phyloP scores from a whole-genome alignment of 2,329 filamentous ascomycete genomes.

The Didymella pinodella region DNA sequence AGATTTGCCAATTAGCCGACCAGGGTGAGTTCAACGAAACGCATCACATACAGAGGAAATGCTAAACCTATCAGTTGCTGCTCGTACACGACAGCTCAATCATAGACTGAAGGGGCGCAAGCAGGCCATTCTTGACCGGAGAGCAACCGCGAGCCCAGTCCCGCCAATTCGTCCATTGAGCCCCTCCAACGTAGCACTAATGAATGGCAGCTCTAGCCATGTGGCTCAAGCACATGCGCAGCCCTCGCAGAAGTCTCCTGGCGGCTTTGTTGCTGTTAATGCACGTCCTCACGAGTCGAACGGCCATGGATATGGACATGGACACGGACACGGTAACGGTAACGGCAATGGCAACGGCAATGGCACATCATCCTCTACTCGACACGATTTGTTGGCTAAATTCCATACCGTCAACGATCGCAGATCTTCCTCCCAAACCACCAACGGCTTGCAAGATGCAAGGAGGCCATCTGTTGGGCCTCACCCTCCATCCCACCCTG shows the following conservation, averaged over 20 bases:
- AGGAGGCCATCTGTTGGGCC: constrained; percentile 41
- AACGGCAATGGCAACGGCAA: constrained; percentile 51
- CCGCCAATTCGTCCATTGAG: constrained; percentile 48
- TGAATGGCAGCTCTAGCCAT: constrained; percentile 47
- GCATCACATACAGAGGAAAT: not conserved
- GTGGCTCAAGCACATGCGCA: constrained; percentile 18
- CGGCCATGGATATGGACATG: constrained; percentile 1
- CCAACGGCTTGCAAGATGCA: constrained; percentile 34
- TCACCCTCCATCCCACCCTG: constrained; percentile 38
- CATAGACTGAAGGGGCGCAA: constrained; percentile 79
- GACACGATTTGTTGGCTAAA: constrained; percentile 68
- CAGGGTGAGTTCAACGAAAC: constrained; percentile 61
- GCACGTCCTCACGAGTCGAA: constrained; percentile 54
- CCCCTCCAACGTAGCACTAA: constrained; percentile 53
- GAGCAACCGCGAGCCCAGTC: constrained; percentile 59
- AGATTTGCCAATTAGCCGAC: constrained; percentile 82
- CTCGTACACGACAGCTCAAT: constrained; percentile 78
- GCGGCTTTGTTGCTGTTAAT: constrained; percentile 68
- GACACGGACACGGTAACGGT: constrained; percentile 18
- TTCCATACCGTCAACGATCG: constrained; percentile 68
- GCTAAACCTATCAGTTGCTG: constrained; percentile 61
- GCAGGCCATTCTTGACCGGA: constrained; percentile 73
- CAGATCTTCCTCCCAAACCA: constrained; percentile 40
- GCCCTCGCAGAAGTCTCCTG: constrained; percentile 50
- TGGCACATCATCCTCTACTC: constrained; percentile 64